Percentiles rank a stretch among this genome's conserved stretches.
These are phyloP conservation scores for Prosopis cineraria DNA, from an alignment of 306 rosid genomes.

Conservation along the genomic window DNA sequence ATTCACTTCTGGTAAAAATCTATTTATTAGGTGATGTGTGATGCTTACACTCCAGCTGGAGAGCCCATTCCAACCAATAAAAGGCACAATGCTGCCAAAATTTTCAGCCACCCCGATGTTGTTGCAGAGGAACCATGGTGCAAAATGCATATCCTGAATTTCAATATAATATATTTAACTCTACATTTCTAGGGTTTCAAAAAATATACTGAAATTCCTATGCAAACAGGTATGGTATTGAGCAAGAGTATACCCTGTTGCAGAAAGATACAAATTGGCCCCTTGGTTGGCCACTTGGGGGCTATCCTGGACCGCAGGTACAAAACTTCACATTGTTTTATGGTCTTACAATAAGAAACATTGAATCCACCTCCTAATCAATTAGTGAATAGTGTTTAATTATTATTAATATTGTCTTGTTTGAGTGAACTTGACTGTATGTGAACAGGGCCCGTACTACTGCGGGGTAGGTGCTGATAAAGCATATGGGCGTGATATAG, in stretches of 20 bases:
- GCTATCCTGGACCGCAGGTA: constrained; percentile 66
- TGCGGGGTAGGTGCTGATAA: constrained; percentile 74
- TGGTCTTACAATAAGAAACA: neutral
- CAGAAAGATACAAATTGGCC: constrained; percentile 66
- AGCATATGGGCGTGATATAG: constrained; percentile 75
- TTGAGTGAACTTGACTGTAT: neutral
- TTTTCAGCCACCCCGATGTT: constrained; percentile 60
- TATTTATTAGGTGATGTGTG: constrained; percentile 54
- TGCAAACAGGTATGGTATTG: constrained; percentile 62
- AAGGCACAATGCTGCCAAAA: constrained; percentile 59
- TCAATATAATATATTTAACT: neutral
- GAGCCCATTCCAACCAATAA: constrained; percentile 66
- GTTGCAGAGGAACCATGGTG: constrained; percentile 65
- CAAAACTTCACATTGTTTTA: no score
- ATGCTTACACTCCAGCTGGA: constrained; percentile 65
- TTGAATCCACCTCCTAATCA: neutral
- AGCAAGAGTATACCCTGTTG: constrained; percentile 65
- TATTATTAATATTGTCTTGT: neutral
- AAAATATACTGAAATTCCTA: neutral
- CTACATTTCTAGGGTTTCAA: neutral
- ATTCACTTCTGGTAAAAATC: neutral
- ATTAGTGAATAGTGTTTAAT: no score
- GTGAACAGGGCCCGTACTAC: constrained; percentile 60
- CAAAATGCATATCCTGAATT: neutral
- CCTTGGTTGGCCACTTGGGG: constrained; percentile 75